These are phyloP conservation scores for Talaromyces sp. DNA, from an alignment of 2,329 filamentous ascomycete genomes.

Conservation along the genomic window DNA sequence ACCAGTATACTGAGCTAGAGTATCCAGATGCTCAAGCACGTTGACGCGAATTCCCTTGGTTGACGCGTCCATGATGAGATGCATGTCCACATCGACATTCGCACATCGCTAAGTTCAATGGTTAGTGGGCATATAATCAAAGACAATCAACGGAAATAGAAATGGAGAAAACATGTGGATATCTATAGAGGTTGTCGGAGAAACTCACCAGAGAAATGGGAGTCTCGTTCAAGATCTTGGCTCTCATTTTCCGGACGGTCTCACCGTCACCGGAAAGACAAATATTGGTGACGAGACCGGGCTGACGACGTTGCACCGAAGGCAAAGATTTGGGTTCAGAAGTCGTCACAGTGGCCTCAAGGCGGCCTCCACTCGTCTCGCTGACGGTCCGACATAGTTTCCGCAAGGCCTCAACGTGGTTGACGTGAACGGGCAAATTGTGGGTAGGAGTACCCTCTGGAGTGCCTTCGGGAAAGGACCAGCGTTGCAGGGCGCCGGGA, in stretches of 20 bases:
- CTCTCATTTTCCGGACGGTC: conserved; percentile 80
- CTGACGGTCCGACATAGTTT: conserved; percentile 78
- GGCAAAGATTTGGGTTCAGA: conserved; percentile 66
- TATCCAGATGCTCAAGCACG: conserved; percentile 79
- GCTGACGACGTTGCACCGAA: conserved; percentile 42
- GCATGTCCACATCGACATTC: conserved; percentile 86
- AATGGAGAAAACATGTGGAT: conserved; percentile 10
- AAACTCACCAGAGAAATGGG: conserved; percentile 80
- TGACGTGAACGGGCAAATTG: conserved; percentile 84
- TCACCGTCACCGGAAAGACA: conserved; percentile 85
- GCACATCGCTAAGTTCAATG: conserved; percentile 66
- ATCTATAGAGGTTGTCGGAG: conserved; percentile 16
- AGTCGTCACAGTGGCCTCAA: conserved; percentile 78
- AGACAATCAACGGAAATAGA: conserved; percentile 5
- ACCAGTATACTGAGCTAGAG: conserved; percentile 79
- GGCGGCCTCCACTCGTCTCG: conserved; percentile 60
- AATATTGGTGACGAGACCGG: conserved; percentile 73
- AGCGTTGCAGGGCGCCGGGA: conserved; percentile 77
- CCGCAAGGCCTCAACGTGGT: conserved; percentile 75
- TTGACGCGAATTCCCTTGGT: conserved; percentile 64
- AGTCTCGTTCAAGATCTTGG: conserved; percentile 84
- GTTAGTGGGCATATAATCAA: conserved; percentile 1
- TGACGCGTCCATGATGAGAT: conserved; percentile 74
- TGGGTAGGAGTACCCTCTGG: conserved; percentile 78
- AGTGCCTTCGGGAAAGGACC: conserved; percentile 87